Conservation (phyloP, 108 stramenopile genomes). For the Nitzschia sp. region DNA sequence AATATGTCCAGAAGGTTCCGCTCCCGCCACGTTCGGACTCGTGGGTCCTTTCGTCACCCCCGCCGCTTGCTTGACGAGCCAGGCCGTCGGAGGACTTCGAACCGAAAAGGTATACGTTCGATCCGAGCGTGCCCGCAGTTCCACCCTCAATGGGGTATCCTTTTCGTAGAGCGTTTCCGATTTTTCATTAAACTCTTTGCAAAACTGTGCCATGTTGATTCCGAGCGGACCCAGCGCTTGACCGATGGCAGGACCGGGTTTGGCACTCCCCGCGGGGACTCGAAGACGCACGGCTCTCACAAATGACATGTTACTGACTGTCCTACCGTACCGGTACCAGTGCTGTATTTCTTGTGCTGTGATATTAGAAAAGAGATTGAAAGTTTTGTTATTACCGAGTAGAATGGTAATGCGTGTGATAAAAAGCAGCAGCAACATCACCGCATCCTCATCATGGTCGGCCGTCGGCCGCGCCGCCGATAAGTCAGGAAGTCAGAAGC, state of each 20-base stretch:
- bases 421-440: too few species aligned
- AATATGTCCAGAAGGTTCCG: conserved; percentile 66
- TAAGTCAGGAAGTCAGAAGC: too few species aligned
- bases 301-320: conserved; percentile 60
- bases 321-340: background rate
- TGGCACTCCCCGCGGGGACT: conserved; percentile 70
- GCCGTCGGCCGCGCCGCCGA: too few species aligned
- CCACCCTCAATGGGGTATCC: conserved; percentile 73
- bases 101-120: conserved; percentile 82
- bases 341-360: too few species aligned
- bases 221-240: conserved; percentile 94
- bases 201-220: conserved; percentile 96
- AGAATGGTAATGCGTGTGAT: too few species aligned
- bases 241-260: conserved; percentile 91
- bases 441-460: too few species aligned
- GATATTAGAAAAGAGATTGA: too few species aligned
- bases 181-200: conserved; percentile 91
- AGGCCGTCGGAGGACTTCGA: conserved; percentile 82
- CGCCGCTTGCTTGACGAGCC: conserved; percentile 74
- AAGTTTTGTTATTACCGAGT: too few species aligned
- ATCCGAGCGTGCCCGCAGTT: conserved; percentile 76
- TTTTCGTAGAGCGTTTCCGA: conserved; percentile 69
- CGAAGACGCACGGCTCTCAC: conserved; percentile 72
- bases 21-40: conserved; percentile 41
- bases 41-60: conserved; percentile 80